phyloP scores from a whole-genome alignment of 2,329 filamentous ascomycete species.

The Xylaria sp. region DNA sequence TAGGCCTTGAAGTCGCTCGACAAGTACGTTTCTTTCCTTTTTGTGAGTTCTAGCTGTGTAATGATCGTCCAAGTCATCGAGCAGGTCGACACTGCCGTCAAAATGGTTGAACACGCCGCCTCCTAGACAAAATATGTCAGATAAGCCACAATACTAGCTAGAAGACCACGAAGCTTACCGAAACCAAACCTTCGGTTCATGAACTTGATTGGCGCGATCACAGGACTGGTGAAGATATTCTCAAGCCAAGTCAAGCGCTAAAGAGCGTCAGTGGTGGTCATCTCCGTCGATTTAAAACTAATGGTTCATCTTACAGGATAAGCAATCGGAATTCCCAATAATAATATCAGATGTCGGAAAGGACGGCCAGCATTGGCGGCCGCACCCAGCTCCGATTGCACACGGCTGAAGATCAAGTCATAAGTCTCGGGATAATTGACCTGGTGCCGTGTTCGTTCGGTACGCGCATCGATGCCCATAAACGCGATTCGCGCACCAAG shows the following conservation, averaged over 20 bases:
- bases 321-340: conserved; percentile 88
- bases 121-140: conserved; percentile 53
- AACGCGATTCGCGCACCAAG: conserved; percentile 87
- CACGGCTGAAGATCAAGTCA: conserved; percentile 80
- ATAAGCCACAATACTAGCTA: not conserved
- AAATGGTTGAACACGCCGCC: conserved; percentile 93
- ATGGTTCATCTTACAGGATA: conserved; percentile 71
- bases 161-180: conserved; percentile 52
- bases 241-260: conserved; percentile 94
- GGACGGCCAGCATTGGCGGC: conserved; percentile 75
- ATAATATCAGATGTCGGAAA: conserved; percentile 87
- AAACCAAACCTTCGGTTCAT: conserved; percentile 91
- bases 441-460: conserved; percentile 92
- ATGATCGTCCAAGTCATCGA: conserved; percentile 95
- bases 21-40: conserved; percentile 80
- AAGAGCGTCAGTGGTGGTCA: conserved; percentile 34
- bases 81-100: conserved; percentile 90
- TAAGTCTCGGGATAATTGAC: conserved; percentile 96
- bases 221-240: conserved; percentile 85
- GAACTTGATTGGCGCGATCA: conserved; percentile 90
- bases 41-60: conserved; percentile 95
- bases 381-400: conserved; percentile 77
- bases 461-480: conserved; percentile 90
- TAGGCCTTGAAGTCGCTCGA: conserved; percentile 84
- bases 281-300: conserved; percentile 38